phyloP scores from a whole-genome alignment of 139 green algal species.

The Pleodorina starrii region DNA sequence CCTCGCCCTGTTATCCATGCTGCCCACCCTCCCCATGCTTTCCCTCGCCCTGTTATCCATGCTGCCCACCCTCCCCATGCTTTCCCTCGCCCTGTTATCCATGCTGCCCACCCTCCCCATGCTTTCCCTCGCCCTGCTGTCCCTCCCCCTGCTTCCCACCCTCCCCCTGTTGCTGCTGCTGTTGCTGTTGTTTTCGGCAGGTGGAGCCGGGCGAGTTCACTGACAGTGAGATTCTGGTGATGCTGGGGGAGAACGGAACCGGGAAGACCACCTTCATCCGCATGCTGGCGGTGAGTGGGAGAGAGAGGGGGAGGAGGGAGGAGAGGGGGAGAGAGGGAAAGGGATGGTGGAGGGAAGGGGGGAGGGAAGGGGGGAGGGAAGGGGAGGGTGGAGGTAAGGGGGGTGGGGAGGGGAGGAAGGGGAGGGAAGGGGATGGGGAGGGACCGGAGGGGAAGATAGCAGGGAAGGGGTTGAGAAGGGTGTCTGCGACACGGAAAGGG shows the following conservation, averaged over 20 bases:
- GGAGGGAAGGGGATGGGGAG: slow-evolving; percentile 12
- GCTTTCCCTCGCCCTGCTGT: too few species aligned
- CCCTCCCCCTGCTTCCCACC: background rate
- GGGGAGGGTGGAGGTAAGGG: too few species aligned
- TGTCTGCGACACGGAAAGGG: too few species aligned
- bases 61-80: too few species aligned
- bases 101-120: too few species aligned
- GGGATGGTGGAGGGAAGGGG: background rate
- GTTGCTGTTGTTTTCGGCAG: too few species aligned
- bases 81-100: too few species aligned
- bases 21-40: too few species aligned
- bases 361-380: slow-evolving; percentile 9
- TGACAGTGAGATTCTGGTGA: slow-evolving; percentile 96
- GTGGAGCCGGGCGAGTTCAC: slow-evolving; percentile 95
- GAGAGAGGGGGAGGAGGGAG: slow-evolving; percentile 78
- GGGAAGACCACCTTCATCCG: slow-evolving; percentile 99
- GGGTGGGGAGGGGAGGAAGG: background rate
- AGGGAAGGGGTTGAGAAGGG: too few species aligned
- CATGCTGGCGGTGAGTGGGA: slow-evolving; percentile 85
- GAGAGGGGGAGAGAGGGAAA: slow-evolving; percentile 55
- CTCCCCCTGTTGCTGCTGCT: background rate
- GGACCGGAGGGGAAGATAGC: too few species aligned
- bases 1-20: too few species aligned
- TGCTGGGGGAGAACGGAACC: slow-evolving; percentile 99
- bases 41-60: too few species aligned